Conservation (phyloP, 2,329 filamentous ascomycete species). For the Monosporascus sp. region DNA sequence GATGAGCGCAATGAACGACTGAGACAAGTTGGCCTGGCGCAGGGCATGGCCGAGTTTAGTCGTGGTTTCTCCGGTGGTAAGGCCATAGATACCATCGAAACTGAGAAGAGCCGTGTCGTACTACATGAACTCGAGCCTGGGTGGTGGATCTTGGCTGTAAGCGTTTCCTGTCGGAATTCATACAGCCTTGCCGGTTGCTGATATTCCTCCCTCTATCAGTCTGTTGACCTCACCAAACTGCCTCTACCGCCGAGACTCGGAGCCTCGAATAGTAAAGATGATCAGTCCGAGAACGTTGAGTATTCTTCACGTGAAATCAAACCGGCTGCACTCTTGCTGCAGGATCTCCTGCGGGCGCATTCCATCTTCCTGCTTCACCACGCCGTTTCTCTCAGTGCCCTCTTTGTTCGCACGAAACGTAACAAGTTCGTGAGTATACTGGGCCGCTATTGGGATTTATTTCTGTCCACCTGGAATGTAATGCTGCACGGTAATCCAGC, state of each 20-base stretch:
- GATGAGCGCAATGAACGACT: constrained; percentile 80
- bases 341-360: constrained; percentile 80
- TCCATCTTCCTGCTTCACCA: constrained; percentile 84
- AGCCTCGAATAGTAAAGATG: constrained; percentile 28
- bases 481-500: constrained; percentile 85
- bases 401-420: constrained; percentile 62
- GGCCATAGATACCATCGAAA: constrained; percentile 80
- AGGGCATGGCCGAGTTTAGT: constrained; percentile 93
- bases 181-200: constrained; percentile 2
- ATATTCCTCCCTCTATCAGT: constrained; percentile 40
- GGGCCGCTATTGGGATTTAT: constrained; percentile 74
- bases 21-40: constrained; percentile 89
- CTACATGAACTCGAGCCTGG: constrained; percentile 81
- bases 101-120: constrained; percentile 79
- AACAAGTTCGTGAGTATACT: constrained; percentile 67
- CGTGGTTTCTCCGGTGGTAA: constrained; percentile 77
- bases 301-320: constrained; percentile 90
- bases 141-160: constrained; percentile 93
- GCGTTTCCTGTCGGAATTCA: constrained; percentile 23
- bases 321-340: constrained; percentile 68
- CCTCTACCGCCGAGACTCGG: constrained; percentile 54
- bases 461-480: constrained; percentile 74
- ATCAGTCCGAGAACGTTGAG: constrained; percentile 51
- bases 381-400: constrained; percentile 62
- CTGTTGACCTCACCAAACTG: constrained; percentile 72